Base-by-base conservation (phyloP, 164 flowering plant genomes). In the Chloranthus sessilifolius region DNA sequence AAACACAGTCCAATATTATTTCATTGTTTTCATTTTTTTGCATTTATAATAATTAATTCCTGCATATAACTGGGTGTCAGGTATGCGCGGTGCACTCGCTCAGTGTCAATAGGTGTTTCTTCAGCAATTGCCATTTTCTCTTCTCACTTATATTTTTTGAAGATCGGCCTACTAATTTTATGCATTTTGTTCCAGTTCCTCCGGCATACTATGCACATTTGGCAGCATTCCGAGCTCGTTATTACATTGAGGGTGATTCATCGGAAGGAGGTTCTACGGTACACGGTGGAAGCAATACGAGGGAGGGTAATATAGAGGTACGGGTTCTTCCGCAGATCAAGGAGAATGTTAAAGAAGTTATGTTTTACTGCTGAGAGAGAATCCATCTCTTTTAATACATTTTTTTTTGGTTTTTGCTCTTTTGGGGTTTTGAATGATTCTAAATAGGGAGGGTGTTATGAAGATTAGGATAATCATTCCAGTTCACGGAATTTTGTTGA, bases 131-230 rank as follows among this genome's bases (percentile, higher is more conserved):
- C 15, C 16, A 17, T 21, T 7, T 14, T 9, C 21, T 8, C 7
- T 38, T 38, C 7, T 2, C 0, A 4, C 4, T 38, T 38, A 16
- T 43, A 14, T 17, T 2, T 1, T 16, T 43, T 5, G 12, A n/a
- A 6, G 10, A 21, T 43, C 3, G 22, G 0, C 22, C 25, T 22
- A 5, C 10, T 19, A 41, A 1, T 3, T 1, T 14, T 11, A 28
- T n/a, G 25, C 27, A 19, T 16, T 8, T 21, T 8, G 5, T 10
- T 23, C 34, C 62, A 58, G 62, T 58, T 17, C 54, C 62, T 9
- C 62, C 56, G 5, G 62, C 50, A 7, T 51, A 58, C 17, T 50
- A 58, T 41, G 62, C 62, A 20, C 62, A 58, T 25, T 30, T 58
- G 31, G 47, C 47, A 23, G 62, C 62, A 9, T 50, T 41, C 25